Percentiles rank a stretch among this genome's conserved stretches.
Conservation (phyloP, 345 rosid genomes). For the Clarkia xantiana region DNA sequence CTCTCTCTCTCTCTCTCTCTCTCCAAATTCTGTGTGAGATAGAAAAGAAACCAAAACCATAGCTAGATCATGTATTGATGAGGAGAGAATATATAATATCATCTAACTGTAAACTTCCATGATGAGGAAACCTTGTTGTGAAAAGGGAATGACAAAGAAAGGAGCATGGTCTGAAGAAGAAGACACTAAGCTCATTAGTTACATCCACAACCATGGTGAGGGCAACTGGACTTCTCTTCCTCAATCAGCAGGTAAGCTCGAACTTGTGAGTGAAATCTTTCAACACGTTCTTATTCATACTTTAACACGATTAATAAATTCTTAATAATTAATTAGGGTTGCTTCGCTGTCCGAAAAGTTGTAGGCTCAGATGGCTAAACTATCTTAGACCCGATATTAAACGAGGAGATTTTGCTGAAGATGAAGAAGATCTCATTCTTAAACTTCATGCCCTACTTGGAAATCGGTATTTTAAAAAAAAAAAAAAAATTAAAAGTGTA, state of each 20-base stretch:
- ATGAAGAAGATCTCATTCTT: constrained; percentile 23
- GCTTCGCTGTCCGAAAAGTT: constrained; percentile 22
- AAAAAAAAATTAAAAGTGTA: too few relatives aligned
- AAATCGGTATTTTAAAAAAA: too few relatives aligned
- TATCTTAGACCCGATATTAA: constrained; percentile 24
- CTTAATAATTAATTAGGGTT: constrained; percentile 11
- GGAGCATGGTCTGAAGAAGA: not conserved
- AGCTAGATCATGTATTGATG: too few relatives aligned
- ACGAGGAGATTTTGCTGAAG: constrained; percentile 21
- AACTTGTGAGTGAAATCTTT: too few relatives aligned
- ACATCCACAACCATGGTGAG: not conserved
- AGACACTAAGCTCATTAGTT: not conserved
- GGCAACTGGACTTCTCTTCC: not conserved
- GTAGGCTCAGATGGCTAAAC: constrained; percentile 23
- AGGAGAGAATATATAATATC: too few relatives aligned
- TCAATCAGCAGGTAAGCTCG: not conserved
- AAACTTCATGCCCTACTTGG: constrained; percentile 25
- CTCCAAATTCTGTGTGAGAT: too few relatives aligned
- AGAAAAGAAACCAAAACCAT: too few relatives aligned
- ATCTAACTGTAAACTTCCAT: too few relatives aligned
- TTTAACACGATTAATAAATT: not conserved
- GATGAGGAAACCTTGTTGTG: constrained; percentile 1
- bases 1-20: too few relatives aligned
- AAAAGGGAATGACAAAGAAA: not conserved
- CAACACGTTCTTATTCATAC: too few relatives aligned